A percentile compares a stretch with the other conserved stretches of the same genome.
Evolutionary conservation across 129 eudicot genomes (phyloP).

Genomic region (carrot (Daucus carota)): DH1_v3.0 NC_030389.2:44405001-44405500

Average conservation of each 20-base stretch:
- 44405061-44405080: conserved; percentile 54
- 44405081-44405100: conserved; percentile 73
- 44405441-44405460: conserved; percentile 69
- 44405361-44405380: conserved; percentile 66
- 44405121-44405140: conserved; percentile 36
- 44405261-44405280: conserved; percentile 46
- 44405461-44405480: conserved; percentile 33
- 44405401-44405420: conserved; percentile 53
- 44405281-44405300: conserved; percentile 37
- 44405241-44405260: conserved; percentile 65
- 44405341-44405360: conserved; percentile 41
- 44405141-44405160: conserved; percentile 38
- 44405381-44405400: conserved; percentile 71
- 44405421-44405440: conserved; percentile 57
- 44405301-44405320: conserved; percentile 55
- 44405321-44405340: conserved; percentile 38
- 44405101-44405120: conserved; percentile 64
- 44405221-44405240: conserved; percentile 64
- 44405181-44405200: conserved; percentile 77
- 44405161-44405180: conserved; percentile 53
- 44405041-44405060: conserved; percentile 55
- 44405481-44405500: conserved; percentile 43
- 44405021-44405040: conserved; percentile 78
- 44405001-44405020: conserved; percentile 66
- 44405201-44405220: conserved; percentile 38